phyloP scores from a whole-genome alignment of 2,329 filamentous ascomycete species.

The Teratosphaeria gauchensis region DNA sequence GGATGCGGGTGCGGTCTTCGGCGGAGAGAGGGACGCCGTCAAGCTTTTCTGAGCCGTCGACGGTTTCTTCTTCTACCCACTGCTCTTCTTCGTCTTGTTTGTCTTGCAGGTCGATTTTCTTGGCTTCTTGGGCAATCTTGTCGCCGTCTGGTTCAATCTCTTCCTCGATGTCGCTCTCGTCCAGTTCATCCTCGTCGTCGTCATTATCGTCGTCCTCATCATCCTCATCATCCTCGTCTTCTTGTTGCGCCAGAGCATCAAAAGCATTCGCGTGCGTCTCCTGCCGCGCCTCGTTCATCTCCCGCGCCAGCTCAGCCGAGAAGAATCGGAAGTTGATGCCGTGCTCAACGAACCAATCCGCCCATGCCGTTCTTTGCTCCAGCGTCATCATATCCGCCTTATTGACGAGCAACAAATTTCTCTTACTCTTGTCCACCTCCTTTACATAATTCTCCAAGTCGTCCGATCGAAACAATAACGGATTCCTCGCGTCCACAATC shows the following conservation, averaged over 20 bases:
- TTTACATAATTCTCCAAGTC: conserved; percentile 93
- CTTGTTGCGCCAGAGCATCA: conserved; percentile 23
- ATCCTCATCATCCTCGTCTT: conserved; percentile 36
- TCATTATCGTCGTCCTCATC: conserved; percentile 25
- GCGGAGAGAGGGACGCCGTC: conserved; percentile 29
- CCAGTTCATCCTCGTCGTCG: conserved; percentile 31
- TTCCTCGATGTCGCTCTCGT: conserved; percentile 29
- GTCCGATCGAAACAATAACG: conserved; percentile 84
- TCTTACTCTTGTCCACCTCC: conserved; percentile 76
- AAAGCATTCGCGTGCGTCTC: conserved; percentile 29
- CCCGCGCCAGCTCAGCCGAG: conserved; percentile 84
- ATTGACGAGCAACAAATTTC: conserved; percentile 89
- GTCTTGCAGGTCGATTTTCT: conserved; percentile 39
- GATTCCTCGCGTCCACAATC: conserved; percentile 95
- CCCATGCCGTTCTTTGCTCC: conserved; percentile 74
- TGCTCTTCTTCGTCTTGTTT: conserved; percentile 31
- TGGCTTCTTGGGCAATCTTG: conserved; percentile 31
- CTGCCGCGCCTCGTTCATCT: conserved; percentile 66
- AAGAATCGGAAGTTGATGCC: conserved; percentile 92
- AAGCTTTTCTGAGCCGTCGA: conserved; percentile 22
- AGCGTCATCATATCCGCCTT: conserved; percentile 98
- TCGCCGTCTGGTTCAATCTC: conserved; percentile 42
- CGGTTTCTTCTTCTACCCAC: conserved; percentile 31
- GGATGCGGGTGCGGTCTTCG: conserved; percentile 54
- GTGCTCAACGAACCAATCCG: conserved; percentile 69